Base-by-base conservation (phyloP, 1,284 basidiomycete genomes). In the Peniophora sp. region DNA sequence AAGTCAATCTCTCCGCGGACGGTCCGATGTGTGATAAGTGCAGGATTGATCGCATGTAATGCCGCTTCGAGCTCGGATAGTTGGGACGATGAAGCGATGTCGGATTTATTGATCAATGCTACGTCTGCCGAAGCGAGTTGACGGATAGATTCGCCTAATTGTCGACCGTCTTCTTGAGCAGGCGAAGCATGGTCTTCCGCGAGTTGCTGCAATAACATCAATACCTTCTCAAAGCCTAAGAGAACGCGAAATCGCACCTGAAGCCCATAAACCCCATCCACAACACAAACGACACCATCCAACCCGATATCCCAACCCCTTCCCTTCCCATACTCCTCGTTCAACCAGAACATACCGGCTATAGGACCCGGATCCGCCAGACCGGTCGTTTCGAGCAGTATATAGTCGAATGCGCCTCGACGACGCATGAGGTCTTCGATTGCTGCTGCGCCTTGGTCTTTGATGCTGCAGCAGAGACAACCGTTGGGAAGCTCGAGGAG, bases 381-480 rank as follows among this genome's bases (percentile, higher is more conserved):
- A 0, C 94, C 94, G 0, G 94, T 97, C 1, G 93, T 90, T 68
- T 97, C 94, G 5, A 97, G 76, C 35, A 97, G 70, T 53, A 97
- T 95, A 66, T 96, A 88, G 66, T 97, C 94, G 60, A 96, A 94
- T 2, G 81, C 80, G 22, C 89, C 90, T 60, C 87, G 89, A 53
- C 78, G 77, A 58, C 75, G 73, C 90, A 84, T 89, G 54, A 96
- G 74, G 61, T 89, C 88, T 64, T 96, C 91, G 49, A 97, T 95
- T 1, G 94, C 91, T 24, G 92, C 90, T 1, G 89, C 79, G 1
- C 94, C 94, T 14, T 82, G 76, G 65, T 97, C 93, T 62, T 95
- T 94, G 68, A 97, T 88, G 52, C 90, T 92, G 66, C 94, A 97
- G 65, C 94, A 97, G 20, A 97, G 67, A 65, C 94, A 97, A 10